Conservation (phyloP, 148 eudicot species). For the Beta vulgaris region DNA sequence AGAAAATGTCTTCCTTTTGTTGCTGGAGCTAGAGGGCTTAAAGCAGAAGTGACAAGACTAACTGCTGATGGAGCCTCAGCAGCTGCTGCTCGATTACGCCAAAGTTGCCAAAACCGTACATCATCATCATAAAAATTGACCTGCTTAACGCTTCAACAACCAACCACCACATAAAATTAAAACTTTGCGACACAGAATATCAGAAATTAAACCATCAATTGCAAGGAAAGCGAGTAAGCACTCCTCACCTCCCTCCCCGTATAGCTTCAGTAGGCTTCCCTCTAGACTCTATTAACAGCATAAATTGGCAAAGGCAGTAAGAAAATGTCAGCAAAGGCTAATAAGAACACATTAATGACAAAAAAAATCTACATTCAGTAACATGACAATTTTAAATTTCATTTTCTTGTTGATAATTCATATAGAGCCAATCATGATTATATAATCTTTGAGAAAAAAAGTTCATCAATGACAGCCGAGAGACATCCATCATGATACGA, state of each 20-base stretch:
- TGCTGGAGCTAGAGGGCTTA: conserved; percentile 75
- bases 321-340: conserved; percentile 6
- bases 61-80: conserved; percentile 87
- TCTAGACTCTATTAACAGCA: conserved; percentile 49
- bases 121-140: conserved; percentile 95
- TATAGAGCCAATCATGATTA: background rate
- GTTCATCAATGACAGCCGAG: background rate
- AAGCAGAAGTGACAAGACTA: conserved; percentile 61
- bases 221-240: conserved; percentile 20
- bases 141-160: conserved; percentile 82
- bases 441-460: background rate
- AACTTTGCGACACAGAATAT: conserved; percentile 18
- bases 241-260: conserved; percentile 84
- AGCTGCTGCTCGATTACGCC: conserved; percentile 87
- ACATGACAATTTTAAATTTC: background rate
- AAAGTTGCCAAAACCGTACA: conserved; percentile 88
- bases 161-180: conserved; percentile 25
- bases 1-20: conserved; percentile 97
- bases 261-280: conserved; percentile 97
- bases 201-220: conserved; percentile 1
- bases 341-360: background rate
- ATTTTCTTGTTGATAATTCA: background rate
- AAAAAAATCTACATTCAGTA: background rate
- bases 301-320: conserved; percentile 12
- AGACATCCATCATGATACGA: background rate